phyloP scores from a whole-genome alignment of 768 basidiomycete species.

The Lactifluus echinatus region DNA sequence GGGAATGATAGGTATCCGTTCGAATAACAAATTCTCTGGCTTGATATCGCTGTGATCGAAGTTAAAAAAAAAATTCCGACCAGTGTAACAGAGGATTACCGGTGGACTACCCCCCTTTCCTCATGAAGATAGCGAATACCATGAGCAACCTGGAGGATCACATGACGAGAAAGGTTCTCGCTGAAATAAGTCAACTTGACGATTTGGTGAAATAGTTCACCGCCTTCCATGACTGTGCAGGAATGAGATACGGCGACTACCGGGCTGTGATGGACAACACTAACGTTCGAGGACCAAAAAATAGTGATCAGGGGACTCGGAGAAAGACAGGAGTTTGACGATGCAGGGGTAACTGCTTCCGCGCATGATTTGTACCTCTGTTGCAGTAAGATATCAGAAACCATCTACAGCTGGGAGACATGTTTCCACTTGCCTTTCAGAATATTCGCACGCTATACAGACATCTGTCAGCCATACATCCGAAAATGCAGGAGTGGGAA shows the following conservation, averaged over 20 bases:
- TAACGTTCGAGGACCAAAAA: slow-evolving; percentile 87
- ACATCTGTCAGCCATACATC: slow-evolving; percentile 22
- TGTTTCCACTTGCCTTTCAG: slow-evolving; percentile 83
- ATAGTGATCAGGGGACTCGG: slow-evolving; percentile 88
- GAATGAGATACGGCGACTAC: background rate
- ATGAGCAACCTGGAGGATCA: slow-evolving; percentile 90
- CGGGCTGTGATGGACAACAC: slow-evolving; percentile 26
- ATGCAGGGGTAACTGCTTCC: slow-evolving; percentile 87
- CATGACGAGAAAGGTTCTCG: slow-evolving; percentile 93
- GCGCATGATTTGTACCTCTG: slow-evolving; percentile 99
- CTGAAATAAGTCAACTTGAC: slow-evolving; percentile 99
- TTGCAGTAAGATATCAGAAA: background rate
- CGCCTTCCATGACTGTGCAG: slow-evolving; percentile 83
- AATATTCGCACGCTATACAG: slow-evolving; percentile 84
- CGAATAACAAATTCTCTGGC: slow-evolving; percentile 94
- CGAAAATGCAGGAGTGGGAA: slow-evolving; percentile 18
- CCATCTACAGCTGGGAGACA: no score
- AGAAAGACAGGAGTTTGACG: slow-evolving; percentile 86
- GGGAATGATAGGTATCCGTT: slow-evolving; percentile 84
- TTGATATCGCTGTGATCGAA: slow-evolving; percentile 69
- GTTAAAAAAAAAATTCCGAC: background rate
- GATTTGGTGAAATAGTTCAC: slow-evolving; percentile 97
- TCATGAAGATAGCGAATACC: slow-evolving; percentile 96
- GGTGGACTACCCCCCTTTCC: slow-evolving; percentile 95
- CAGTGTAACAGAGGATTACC: slow-evolving; percentile 31